A percentile compares a stretch with the other conserved stretches of the same genome.
Conservation (phyloP, 225 moss, liverwort and hornwort genomes). For the Ulota crispa region DNA sequence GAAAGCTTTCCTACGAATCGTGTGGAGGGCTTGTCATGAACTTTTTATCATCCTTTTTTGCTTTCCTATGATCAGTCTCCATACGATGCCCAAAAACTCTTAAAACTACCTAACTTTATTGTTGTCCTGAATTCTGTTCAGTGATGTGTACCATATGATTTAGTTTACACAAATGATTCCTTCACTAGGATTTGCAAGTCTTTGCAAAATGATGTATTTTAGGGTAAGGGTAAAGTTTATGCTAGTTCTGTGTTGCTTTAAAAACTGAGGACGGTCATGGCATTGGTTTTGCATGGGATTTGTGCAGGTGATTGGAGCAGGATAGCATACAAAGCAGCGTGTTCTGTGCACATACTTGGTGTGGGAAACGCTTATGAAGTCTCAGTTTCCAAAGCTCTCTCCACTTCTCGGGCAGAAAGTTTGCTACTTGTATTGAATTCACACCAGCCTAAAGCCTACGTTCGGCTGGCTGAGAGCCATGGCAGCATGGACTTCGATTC, state of each 20-base stretch:
- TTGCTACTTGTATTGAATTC: constrained; percentile 37
- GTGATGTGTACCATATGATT: not conserved
- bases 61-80: not conserved
- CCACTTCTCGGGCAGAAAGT: constrained; percentile 21
- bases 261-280: not conserved
- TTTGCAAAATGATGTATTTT: not conserved
- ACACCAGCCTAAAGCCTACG: constrained; percentile 16
- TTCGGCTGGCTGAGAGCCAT: not conserved
- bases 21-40: not conserved
- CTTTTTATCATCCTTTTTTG: not conserved
- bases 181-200: not conserved
- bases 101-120: not conserved
- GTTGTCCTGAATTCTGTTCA: not conserved
- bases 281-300: not conserved
- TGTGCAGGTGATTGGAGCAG: constrained; percentile 63
- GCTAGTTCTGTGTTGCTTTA: not conserved
- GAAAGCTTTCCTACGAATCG: not conserved
- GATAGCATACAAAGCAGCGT: constrained; percentile 73
- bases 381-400: constrained; percentile 39
- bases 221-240: not conserved
- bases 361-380: constrained; percentile 37
- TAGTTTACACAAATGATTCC: not conserved
- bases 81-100: not conserved
- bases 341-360: constrained; percentile 72
- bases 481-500: constrained; percentile 38